Evolutionary conservation across 176 grass and related monocot species (phyloP), one percentile per base, ranked within the genome.

Genomic region (Melocanna baccifera): DNA sequence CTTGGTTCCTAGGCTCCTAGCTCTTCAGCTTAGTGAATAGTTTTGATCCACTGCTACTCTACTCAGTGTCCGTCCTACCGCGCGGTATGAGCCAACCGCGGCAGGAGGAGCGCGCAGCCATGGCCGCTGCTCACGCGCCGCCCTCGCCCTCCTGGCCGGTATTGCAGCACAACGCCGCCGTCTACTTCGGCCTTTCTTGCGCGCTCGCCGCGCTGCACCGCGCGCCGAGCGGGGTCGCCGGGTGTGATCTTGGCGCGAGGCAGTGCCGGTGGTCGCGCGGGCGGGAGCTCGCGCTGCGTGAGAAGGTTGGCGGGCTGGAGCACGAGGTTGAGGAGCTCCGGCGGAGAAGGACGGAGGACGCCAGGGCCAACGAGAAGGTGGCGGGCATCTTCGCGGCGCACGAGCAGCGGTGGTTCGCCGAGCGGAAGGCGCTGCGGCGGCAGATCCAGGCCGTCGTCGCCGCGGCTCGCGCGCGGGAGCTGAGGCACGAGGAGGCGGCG

Each of bases 341-440:
- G 34, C 73, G 48, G 51, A 83, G 79, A 12, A 67, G 95, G 37
- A 79, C 70, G 5, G 95, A 97, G 69, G 94, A 94, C 26, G 94
- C 91, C 3, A 88, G 86, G 80, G 94, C 87, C 12, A 97, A 97
- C 64, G 91, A 97, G 87, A 97, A 97, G 83, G 91, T 91, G 32
- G 91, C 89, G 0, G 70, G 84, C 26, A 97, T 97, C 80, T 97
- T 97, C 30, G 87, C 94, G 4, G 83, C 85, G 0, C 94, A 91
- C 12, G 89, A 93, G 85, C 91, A 97, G 79, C 87, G 91, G 15
- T 93, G 94, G 94, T 63, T 96, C n/a, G 77, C 86, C 0, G 89
- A 93, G 75, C 62, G 85, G 40, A 93, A 78, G 63, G 58, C 70
- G 16, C 92, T 97, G n/a, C 71, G 89, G 5, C 77, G 80, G 25